Evolutionary conservation across 1,284 basidiomycete genomes (phyloP).

Genomic region (Ceratobasidium sp.): DNA sequence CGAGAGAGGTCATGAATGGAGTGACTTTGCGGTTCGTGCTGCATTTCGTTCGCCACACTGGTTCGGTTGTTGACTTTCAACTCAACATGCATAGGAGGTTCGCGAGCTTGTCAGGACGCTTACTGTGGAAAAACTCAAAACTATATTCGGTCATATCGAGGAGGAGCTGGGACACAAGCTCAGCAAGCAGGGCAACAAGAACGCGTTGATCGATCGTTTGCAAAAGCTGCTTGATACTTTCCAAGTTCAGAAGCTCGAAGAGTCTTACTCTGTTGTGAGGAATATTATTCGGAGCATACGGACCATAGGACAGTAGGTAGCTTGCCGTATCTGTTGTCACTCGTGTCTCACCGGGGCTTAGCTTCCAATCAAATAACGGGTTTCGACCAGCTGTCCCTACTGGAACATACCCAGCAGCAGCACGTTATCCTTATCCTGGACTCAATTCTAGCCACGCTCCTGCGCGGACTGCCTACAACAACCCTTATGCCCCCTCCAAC

Average conservation of each 20-base stretch:
- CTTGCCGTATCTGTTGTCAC: not conserved
- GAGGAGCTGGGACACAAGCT: conserved; percentile 74
- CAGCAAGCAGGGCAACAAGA: conserved; percentile 82
- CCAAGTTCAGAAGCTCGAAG: not conserved
- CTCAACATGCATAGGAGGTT: conserved; percentile 55
- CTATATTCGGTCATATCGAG: conserved; percentile 75
- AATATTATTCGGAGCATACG: conserved; percentile 25
- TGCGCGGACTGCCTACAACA: conserved; percentile 15
- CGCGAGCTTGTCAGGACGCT: conserved; percentile 62
- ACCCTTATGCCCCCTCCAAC: conserved; percentile 30
- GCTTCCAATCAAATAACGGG: conserved; percentile 7
- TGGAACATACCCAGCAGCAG: conserved; percentile 26
- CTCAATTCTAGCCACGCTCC: conserved; percentile 18
- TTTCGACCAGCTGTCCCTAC: conserved; percentile 31
- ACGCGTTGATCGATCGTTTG: conserved; percentile 76
- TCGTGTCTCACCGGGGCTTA: conserved; percentile 9
- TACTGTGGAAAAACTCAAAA: conserved; percentile 84
- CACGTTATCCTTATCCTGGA: conserved; percentile 31
- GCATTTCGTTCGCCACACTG: conserved; percentile 22
- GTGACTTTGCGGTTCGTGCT: conserved; percentile 54
- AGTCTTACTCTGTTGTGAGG: conserved; percentile 15
- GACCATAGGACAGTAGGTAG: conserved; percentile 28
- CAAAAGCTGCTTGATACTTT: conserved; percentile 32
- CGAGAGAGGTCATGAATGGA: conserved; percentile 48
- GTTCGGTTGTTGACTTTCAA: not conserved